Evolutionary conservation across 129 eudicot species (phyloP), one percentile per base, ranked within the genome.

Genomic region (Sambucus nigra): DNA sequence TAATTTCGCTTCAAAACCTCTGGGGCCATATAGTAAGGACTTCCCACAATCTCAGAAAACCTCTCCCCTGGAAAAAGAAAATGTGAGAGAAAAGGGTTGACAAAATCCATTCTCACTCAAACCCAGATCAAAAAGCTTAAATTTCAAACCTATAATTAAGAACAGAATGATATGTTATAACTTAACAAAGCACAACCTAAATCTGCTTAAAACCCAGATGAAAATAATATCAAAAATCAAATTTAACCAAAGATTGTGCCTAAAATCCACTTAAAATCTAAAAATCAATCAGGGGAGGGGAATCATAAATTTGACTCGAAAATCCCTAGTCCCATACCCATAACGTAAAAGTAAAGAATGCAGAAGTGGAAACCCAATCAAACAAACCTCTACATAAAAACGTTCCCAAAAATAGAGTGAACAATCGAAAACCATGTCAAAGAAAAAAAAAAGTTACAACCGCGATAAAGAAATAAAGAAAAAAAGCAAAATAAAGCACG

Each of bases 31-130:
- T 87, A 82, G 71, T 82, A 82, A 11, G 93, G 98, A 66, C 98
- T 91, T 44, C 98, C 98, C 68, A 91, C 95, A 64, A 91, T 91
- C 73, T 91, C 98, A 47, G 94, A 73, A 67, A 91, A 91, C 50
- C 63, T 85, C 52, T 91, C 94, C 25, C 98, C 98, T 91, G 75
- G 55, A 61, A 57, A 29, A 19, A 56, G 4, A 23, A 21, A 32
- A 15, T 29, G 49, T 23, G 44, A 23, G 20, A 45, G 28, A 25
- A 47, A 33, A n/a, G 22, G 10, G 14, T 33, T 19, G 13, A 3
- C 33, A 39, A 21, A 40, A 1, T 25, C 26, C 23, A 6, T 20
- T 7, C 16, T 7, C 5, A 53, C 10, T 40, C 20, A 38, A 32
- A 10, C 69, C 48, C 3, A 53, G n/a, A 10, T 41, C 16, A 51